These are phyloP conservation scores for Cystofilobasidium capitatum DNA, from an alignment of 768 basidiomycete genomes.

Conservation along the genomic window DNA sequence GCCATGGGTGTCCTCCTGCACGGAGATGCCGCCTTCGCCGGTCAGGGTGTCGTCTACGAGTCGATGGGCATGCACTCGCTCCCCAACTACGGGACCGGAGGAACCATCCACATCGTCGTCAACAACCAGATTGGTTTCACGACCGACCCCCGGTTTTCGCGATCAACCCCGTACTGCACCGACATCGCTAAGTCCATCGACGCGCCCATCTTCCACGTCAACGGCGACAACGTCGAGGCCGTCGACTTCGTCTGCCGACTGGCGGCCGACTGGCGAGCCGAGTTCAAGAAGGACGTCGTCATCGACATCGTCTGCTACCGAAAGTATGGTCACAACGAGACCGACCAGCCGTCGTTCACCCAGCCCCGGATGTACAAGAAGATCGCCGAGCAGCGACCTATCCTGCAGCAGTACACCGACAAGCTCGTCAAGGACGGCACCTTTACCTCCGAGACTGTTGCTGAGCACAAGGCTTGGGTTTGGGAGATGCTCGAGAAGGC, in stretches of 20 bases:
- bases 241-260: slow-evolving; percentile 98
- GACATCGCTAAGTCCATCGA: slow-evolving; percentile 98
- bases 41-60: slow-evolving; percentile 97
- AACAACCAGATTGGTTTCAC: slow-evolving; percentile 53
- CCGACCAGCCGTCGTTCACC: slow-evolving; percentile 96
- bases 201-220: slow-evolving; percentile 97
- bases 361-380: slow-evolving; percentile 98
- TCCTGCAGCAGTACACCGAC: slow-evolving; percentile 83
- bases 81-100: slow-evolving; percentile 90
- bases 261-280: slow-evolving; percentile 94
- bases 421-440: slow-evolving; percentile 81
- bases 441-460: slow-evolving; percentile 91
- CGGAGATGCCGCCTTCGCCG: slow-evolving; percentile 97
- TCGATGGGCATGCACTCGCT: slow-evolving; percentile 97
- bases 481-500: slow-evolving; percentile 99
- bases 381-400: slow-evolving; percentile 84
- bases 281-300: slow-evolving; percentile 98
- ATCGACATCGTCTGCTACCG: slow-evolving; percentile 98
- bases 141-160: slow-evolving; percentile 92
- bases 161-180: slow-evolving; percentile 94
- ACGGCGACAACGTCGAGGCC: slow-evolving; percentile 95
- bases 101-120: slow-evolving; percentile 72
- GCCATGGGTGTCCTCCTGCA: slow-evolving; percentile 95
- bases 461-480: slow-evolving; percentile 98
- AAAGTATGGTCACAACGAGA: slow-evolving; percentile 98